Base-by-base conservation (phyloP, 129 eudicot species). In the Oenanthe sinensis region DNA sequence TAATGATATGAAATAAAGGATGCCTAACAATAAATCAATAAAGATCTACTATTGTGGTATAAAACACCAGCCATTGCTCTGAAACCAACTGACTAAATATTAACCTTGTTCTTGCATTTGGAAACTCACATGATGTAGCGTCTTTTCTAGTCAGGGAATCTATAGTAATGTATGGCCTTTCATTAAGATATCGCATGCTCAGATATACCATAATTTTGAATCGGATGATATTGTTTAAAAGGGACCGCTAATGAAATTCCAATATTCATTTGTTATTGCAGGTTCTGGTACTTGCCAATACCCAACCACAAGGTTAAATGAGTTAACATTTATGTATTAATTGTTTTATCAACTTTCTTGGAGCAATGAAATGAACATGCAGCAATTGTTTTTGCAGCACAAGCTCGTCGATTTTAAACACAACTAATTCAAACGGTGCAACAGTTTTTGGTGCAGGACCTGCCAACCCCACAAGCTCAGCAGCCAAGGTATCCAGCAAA, bases 381-480 rank as follows among this genome's bases (percentile, higher is more conserved):
- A 62, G 15, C 50, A 48, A 4, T 44, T 44, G 19, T 77, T 24
- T 43, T 37, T 86, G 94, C 94, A 95, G 98, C 92, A 91, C 97
- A 36, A 95, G 87, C 81, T 84, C 97, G 40, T 88, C 98, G 4
- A 81, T 95, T 52, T 82, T 95, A 70, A 92, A 95, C 80, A 90
- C 90, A 24, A 90, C 90, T 43, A 91, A 91, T 84, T 87, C 93
- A 82, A 95, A 74, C 60, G 92, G 96, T n/a, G 85, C 97, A 36
- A 85, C 91, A 68, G 87, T 95, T 79, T 95, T 90, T 76, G 97
- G 98, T 40, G 90, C 90, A 4, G 94, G 96, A 75, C 97, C 97
- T 15, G 50, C 84, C 9, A 83, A 83, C 39, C 96, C 96, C 24
- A 60, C 84, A 8, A 87, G 83, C 76, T 75, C 77, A 26, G 86